Evolutionary conservation across 306 rosid genomes (phyloP).

Genomic region (Abrus precatorius): DNA sequence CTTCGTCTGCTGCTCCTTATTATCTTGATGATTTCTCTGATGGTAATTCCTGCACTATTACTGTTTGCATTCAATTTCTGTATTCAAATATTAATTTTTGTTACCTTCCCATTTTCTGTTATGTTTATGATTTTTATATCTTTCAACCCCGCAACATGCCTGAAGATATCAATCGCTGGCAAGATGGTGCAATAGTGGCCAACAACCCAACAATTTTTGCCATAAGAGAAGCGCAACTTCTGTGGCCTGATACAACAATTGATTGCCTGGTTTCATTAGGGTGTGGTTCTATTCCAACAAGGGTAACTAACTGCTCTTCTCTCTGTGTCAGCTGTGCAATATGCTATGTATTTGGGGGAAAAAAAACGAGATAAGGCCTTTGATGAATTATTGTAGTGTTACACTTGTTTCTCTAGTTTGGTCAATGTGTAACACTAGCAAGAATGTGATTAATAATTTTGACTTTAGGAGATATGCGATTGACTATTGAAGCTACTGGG

Average conservation of each 20-base stretch:
- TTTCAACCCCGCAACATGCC: constrained; percentile 45
- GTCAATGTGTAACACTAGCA: constrained; percentile 20
- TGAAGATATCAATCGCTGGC: constrained; percentile 91
- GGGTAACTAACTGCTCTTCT: constrained; percentile 61
- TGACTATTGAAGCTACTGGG: constrained; percentile 33
- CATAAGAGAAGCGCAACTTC: constrained; percentile 96
- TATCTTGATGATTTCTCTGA: constrained; percentile 97
- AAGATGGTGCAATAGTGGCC: constrained; percentile 99
- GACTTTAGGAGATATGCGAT: constrained; percentile 4
- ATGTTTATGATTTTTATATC: constrained; percentile 42
- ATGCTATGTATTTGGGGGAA: constrained; percentile 2
- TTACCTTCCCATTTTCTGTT: constrained; percentile 38
- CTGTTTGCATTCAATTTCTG: constrained; percentile 1
- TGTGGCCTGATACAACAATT: constrained; percentile 96
- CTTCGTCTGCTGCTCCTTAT: constrained; percentile 99
- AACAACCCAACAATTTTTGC: constrained; percentile 96
- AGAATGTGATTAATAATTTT: constrained; percentile 25
- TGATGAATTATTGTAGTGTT: background rate
- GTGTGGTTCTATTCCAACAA: constrained; percentile 87
- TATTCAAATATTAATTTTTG: background rate
- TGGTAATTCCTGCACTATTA: constrained; percentile 64
- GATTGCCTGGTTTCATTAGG: constrained; percentile 94
- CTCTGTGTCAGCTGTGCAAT: constrained; percentile 37
- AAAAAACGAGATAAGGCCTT: constrained; percentile 1
- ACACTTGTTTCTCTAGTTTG: constrained; percentile 27